Percentiles rank a stretch among this genome's conserved stretches.
These are phyloP conservation scores for Boletus subcaerulescens DNA, from an alignment of 768 basidiomycete species.

Conservation along the genomic window DNA sequence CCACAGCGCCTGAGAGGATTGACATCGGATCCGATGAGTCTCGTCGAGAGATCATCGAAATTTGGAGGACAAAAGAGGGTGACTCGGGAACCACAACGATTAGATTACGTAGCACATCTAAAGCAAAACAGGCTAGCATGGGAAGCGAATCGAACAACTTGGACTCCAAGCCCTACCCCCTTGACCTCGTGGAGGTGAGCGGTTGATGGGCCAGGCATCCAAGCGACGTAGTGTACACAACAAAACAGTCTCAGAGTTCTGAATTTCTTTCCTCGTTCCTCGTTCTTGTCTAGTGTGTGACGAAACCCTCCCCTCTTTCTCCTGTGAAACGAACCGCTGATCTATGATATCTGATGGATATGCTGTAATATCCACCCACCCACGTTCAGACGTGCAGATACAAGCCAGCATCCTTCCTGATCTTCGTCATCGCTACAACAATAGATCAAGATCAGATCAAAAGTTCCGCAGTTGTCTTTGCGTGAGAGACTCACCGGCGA, in stretches of 20 bases:
- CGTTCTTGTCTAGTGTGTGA: conserved; percentile 2
- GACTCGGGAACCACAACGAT: too few species aligned
- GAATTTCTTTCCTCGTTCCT: not conserved
- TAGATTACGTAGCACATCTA: too few species aligned
- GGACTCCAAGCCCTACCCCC: too few species aligned
- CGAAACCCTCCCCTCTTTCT: not conserved
- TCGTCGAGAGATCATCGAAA: too few species aligned
- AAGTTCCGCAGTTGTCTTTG: not conserved
- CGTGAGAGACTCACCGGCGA: conserved; percentile 58
- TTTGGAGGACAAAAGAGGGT: too few species aligned
- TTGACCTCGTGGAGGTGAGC: not conserved
- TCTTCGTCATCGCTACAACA: conserved; percentile 81
- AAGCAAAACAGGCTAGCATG: not conserved
- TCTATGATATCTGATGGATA: not conserved
- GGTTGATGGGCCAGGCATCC: not conserved
- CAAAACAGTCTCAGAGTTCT: conserved; percentile 1
- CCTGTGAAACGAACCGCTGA: not conserved
- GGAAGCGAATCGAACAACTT: not conserved
- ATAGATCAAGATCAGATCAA: not conserved
- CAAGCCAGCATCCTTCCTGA: conserved; percentile 64
- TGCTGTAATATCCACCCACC: not conserved
- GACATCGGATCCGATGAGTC: too few species aligned
- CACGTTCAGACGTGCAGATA: conserved; percentile 46
- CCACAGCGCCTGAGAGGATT: too few species aligned
- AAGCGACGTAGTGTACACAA: conserved; percentile 13